Conservation (phyloP, 1,139 yeast genomes). For the Saccharomyces uvarum region DNA sequence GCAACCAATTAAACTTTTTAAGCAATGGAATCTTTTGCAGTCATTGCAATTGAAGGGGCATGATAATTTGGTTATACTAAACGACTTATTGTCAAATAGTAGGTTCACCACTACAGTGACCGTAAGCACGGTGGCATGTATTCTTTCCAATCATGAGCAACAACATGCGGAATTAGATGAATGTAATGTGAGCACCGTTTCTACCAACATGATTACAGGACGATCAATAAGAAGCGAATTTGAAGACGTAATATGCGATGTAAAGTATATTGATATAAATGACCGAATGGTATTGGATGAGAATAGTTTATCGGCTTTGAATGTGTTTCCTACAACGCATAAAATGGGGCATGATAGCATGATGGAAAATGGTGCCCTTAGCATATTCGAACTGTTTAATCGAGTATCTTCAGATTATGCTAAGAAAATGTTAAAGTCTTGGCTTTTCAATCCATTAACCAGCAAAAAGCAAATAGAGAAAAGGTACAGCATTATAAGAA, state of each 20-base stretch:
- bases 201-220: not conserved
- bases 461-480: slow-evolving; percentile 23
- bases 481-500: slow-evolving; percentile 30
- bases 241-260: not conserved
- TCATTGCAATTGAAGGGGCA: slow-evolving; percentile 1
- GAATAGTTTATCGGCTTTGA: slow-evolving; percentile 34
- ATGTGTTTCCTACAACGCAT: slow-evolving; percentile 23
- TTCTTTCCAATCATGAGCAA: slow-evolving; percentile 5
- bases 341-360: slow-evolving; percentile 13
- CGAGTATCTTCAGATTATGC: slow-evolving; percentile 32
- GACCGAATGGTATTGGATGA: slow-evolving; percentile 32
- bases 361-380: slow-evolving; percentile 12
- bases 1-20: slow-evolving; percentile 9
- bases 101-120: slow-evolving; percentile 4
- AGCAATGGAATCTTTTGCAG: slow-evolving; percentile 2
- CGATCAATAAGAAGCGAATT: not conserved
- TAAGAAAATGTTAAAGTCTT: slow-evolving; percentile 27
- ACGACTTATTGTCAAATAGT: slow-evolving; percentile 7
- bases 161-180: not conserved
- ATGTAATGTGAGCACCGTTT: not conserved
- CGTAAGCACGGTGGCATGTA: slow-evolving; percentile 9
- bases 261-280: slow-evolving; percentile 6
- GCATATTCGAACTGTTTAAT: slow-evolving; percentile 27
- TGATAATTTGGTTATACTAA: slow-evolving; percentile 4
- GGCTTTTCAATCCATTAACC: slow-evolving; percentile 35